phyloP scores from a whole-genome alignment of 1,139 yeast species.

The Hansenula sp. region DNA sequence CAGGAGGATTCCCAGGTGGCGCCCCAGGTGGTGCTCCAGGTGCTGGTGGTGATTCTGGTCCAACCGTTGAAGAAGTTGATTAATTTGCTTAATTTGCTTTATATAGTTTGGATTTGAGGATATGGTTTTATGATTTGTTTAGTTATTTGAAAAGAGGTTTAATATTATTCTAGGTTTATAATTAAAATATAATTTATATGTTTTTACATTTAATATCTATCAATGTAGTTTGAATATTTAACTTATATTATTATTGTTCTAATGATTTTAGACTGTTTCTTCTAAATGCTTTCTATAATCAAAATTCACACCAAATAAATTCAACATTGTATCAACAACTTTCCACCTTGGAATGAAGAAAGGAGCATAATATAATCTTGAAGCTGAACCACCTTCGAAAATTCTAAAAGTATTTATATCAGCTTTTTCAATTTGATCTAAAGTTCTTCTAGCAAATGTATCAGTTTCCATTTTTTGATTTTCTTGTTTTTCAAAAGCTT shows the following conservation, averaged over 20 bases:
- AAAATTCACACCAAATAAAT: constrained; percentile 17
- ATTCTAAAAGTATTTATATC: constrained; percentile 14
- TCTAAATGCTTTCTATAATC: constrained; percentile 17
- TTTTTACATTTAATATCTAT: neutral
- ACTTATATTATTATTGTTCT: no score
- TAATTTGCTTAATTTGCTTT: constrained; percentile 24
- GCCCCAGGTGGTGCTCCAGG: constrained; percentile 40
- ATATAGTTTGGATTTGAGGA: no score
- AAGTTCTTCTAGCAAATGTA: constrained; percentile 18
- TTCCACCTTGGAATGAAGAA: constrained; percentile 7
- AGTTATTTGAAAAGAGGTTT: neutral
- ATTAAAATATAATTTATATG: neutral
- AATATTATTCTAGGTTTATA: neutral
- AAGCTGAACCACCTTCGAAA: constrained; percentile 19
- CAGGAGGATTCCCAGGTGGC: constrained; percentile 65
- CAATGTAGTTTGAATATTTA: neutral
- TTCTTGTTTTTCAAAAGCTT: constrained; percentile 43
- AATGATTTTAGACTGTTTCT: neutral
- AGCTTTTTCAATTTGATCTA: constrained; percentile 19
- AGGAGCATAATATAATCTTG: constrained; percentile 7
- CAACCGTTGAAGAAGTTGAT: constrained; percentile 75
- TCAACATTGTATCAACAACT: constrained; percentile 13
- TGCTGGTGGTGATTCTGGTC: constrained; percentile 47
- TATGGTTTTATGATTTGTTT: neutral
- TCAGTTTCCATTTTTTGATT: constrained; percentile 30